Base-by-base conservation (phyloP, 2,329 filamentous ascomycete genomes). In the Pseudogymnoascus sp. region DNA sequence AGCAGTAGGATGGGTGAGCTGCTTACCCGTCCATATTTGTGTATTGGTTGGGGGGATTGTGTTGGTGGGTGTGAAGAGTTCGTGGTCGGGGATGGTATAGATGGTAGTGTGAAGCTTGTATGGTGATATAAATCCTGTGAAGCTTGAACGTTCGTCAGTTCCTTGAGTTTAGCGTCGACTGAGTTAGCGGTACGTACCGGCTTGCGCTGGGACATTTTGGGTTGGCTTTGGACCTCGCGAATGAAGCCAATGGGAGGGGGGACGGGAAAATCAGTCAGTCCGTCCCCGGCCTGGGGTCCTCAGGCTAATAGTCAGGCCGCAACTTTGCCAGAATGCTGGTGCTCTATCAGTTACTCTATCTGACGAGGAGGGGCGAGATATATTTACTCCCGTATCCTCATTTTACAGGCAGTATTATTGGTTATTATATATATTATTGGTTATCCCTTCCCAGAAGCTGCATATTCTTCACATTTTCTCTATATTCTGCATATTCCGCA, bases 11-110 rank as follows among this genome's bases (percentile, higher is more conserved):
- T n/a, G 44, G 4, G 61, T 53, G 31, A 63, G 47, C 29, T 42
- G 65, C 70, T n/a, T 62, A 73, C 72, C 70, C 70, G 62, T 73
- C 72, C 72, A 73, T 73, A 16, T 69, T 86, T 89, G 72, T 61
- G 65, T 53, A 19, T 44, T 44, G 40, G 40, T 44, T 24, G 40
- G 2, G 19, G 40, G 19, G 19, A 29, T 26, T 26, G 4, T 50
- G 6, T 50, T 11, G 44, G 44, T 50, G 13, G 44, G 24, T 29
- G 7, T 29, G 44, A 16, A 16, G 14, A 10, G 44, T 50, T 7
- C 24, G 44, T 31, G 24, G 44, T 50, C 14, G 24, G 4, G 24
- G 44, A 50, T 50, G 44, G 24, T 29, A 50, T n/a, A 50, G 44
- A 50, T 50, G 44, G 33, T 35, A 50, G 44, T 50, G 44, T 50